Conservation (phyloP, 305 asterid genomes). For the Coffea humblotiana region DNA sequence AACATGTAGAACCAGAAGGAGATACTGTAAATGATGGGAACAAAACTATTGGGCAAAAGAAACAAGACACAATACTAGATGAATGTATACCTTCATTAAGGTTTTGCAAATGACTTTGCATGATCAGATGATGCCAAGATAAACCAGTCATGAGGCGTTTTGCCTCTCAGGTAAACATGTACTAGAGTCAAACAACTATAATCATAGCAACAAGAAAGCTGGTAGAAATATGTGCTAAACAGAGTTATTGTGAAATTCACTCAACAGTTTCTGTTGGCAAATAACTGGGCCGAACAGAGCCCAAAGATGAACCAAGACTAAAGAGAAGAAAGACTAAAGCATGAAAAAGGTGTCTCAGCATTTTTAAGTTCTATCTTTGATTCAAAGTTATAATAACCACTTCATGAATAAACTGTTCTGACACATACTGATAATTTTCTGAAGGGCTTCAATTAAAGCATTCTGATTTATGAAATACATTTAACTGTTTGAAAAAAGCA, state of each 20-base stretch:
- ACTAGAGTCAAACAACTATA: background rate
- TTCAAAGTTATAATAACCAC: background rate
- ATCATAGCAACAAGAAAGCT: background rate
- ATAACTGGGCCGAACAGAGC: background rate
- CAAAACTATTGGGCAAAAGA: background rate
- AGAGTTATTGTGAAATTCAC: background rate
- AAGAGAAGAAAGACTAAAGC: background rate
- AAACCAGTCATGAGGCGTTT: no score
- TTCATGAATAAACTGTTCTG: background rate
- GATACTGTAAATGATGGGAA: background rate
- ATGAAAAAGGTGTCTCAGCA: background rate
- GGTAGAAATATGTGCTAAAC: background rate
- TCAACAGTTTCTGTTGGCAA: background rate
- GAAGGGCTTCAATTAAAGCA: background rate
- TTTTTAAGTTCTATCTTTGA: background rate
- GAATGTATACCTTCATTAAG: background rate
- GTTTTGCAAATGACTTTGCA: no score
- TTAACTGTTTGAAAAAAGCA: background rate
- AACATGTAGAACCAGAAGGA: background rate
- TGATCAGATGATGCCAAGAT: no score
- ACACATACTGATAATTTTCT: background rate
- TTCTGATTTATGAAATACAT: background rate
- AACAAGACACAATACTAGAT: background rate
- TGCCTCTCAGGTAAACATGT: no score
- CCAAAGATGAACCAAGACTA: background rate